Evolutionary conservation across 129 eudicot genomes (phyloP), one percentile per base, ranked within the genome.

Genomic region (Tagetes patula): DNA sequence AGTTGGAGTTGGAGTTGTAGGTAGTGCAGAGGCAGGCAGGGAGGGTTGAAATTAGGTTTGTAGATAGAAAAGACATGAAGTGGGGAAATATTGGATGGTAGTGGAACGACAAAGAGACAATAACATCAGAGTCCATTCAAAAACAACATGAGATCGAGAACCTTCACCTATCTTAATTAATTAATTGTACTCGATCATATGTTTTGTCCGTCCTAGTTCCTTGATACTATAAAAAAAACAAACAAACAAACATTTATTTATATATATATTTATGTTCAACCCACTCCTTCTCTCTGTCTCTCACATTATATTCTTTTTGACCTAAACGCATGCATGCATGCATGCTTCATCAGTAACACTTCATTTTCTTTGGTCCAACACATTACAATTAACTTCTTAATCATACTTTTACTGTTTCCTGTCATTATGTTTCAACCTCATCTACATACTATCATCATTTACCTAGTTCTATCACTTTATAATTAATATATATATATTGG

Each of bases 101-200:
- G 33, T 62, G 66, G 39, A 62, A 78, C 77, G 31, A 52, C 77
- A 78, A 78, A 71, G 39, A 70, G 77, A 78, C 77, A 70, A 71
- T 61, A 48, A 38, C 34, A 52, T 47, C 82, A 62, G 82, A 45
- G 66, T 62, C 81, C 81, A 61, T 77, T 59, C 37, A 70, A 14
- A 65, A 70, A 61, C 65, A 77, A 12, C 45, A 47, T 27, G 34
- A 77, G 33, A 77, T 33, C 47, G 47, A 77, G 43, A 50, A 8
- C 31, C 60, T 48, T 30, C 63, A 48, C 63, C 49, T 76, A 33
- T 58, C 41, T 76, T 70, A 20, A 20, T 20, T 20, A 20, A 20
- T 20, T 20, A 20, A 20, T 20, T 20, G 27, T 20, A 20, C 27
- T 20, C 27, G 27, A 20, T 20, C 27, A 20, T 20, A 20, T 20